Base-by-base conservation (phyloP, 2,329 filamentous ascomycete species). In the Ascochyta rabiei region DNA sequence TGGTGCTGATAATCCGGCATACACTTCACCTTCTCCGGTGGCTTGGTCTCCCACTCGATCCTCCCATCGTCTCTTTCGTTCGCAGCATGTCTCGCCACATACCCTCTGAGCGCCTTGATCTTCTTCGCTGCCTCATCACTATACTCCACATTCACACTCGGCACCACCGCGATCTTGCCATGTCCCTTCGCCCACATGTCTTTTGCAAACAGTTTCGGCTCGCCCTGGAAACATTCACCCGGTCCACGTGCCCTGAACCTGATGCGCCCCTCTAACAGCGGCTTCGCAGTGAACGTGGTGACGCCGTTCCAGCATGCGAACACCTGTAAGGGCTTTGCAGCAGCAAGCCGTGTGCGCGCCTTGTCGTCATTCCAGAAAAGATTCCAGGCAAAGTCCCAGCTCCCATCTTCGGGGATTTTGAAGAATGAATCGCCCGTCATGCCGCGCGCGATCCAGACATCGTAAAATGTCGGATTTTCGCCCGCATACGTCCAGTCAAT, bases 241-340 rank as follows among this genome's bases (percentile, higher is more conserved):
- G 70, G 61, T 15, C 66, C 54, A 6, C 70, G 62, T 1, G 61
- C 62, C 1, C 84, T 76, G 62, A 86, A 86, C 6, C 65, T 57
- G 2, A 85, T 66, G 9, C 71, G 72, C 0, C 72, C 62, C 13
- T 77, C 70, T 4, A 84, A 53, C 8, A 86, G 64, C 0, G 82
- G 81, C 35, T 71, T 69, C 0, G 82, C 83, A 0, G 71, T 72
- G 46, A 86, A 79, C 0, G 77, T 78, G 0, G 76, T 76, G 0
- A 80, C 82, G 2, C 84, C 85, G 54, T 86, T 86, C 84, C 84
- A 86, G 67, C 85, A 87, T 0, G 83, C 68, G 54, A 84, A 86
- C 0, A 86, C 84, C 64, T 86, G 85, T 55, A 86, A 82, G 0
- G 84, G 83, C n/a, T 71, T 68, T 21, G 73, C 67, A 0, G 56